phyloP scores from a whole-genome alignment of 2,329 filamentous ascomycete genomes.

The Fusarium sacchari region DNA sequence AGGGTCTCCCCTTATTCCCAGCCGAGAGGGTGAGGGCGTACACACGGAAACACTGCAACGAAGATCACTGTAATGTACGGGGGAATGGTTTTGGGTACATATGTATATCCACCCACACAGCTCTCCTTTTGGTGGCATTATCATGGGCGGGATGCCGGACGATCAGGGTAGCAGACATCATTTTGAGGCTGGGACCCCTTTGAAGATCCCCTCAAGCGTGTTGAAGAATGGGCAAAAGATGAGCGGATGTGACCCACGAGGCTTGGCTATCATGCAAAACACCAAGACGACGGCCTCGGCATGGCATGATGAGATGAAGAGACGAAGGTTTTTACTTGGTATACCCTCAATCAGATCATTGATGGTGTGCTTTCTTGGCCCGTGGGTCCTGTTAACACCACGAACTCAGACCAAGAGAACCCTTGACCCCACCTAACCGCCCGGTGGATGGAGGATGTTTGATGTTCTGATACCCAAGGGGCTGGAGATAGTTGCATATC shows the following conservation, averaged over 20 bases:
- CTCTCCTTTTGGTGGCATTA: constrained; percentile 16
- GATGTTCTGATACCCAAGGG: constrained; percentile 27
- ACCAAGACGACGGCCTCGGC: constrained; percentile 13
- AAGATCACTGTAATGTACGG: constrained; percentile 10
- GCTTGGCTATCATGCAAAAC: constrained; percentile 24
- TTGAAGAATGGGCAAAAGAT: not conserved
- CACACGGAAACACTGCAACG: constrained; percentile 11
- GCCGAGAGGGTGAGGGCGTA: constrained; percentile 20
- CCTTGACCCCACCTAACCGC: constrained; percentile 14
- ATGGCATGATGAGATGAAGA: constrained; percentile 11
- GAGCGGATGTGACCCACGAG: not conserved
- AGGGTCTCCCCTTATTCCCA: constrained; percentile 4
- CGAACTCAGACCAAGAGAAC: not conserved
- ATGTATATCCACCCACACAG: constrained; percentile 12
- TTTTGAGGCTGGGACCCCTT: constrained; percentile 14
- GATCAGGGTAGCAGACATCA: constrained; percentile 33
- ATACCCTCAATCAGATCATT: constrained; percentile 36
- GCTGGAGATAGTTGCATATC: constrained; percentile 28
- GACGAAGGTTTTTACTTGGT: not conserved
- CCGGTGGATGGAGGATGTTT: not conserved
- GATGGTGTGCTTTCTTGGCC: not conserved
- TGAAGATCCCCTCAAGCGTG: constrained; percentile 6
- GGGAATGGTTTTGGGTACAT: not conserved
- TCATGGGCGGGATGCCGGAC: constrained; percentile 15
- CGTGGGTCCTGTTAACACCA: constrained; percentile 15